Evolutionary conservation across 148 eudicot species (phyloP).

Genomic region (Heliamphora exappendiculata): DNA sequence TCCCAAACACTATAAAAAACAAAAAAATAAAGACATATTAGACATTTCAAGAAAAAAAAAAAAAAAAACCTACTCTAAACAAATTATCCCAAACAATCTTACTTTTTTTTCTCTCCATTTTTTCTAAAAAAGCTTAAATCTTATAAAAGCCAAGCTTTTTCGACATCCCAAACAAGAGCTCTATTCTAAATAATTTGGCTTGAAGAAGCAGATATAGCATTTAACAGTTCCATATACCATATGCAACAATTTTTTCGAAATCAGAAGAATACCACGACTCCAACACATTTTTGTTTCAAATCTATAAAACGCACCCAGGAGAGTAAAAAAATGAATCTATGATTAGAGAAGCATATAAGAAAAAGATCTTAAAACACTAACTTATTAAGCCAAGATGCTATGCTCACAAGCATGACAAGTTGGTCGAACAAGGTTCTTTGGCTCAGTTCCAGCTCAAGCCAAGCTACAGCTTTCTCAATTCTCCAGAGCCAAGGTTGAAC

Average conservation of each 20-base stretch:
- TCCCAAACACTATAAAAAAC: too few relatives aligned
- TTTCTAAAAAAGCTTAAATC: too few relatives aligned
- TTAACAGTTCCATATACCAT: not conserved
- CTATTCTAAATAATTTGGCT: not conserved
- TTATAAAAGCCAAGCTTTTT: too few relatives aligned
- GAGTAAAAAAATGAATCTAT: not conserved
- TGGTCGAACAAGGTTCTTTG: conserved; percentile 1
- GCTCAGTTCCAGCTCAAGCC: not conserved
- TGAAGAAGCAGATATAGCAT: not conserved
- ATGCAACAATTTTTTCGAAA: too few relatives aligned
- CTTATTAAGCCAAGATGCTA: not conserved
- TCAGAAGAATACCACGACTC: not conserved
- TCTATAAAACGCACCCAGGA: not conserved
- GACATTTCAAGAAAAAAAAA: too few relatives aligned
- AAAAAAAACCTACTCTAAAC: too few relatives aligned
- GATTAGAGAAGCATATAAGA: not conserved
- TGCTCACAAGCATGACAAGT: not conserved
- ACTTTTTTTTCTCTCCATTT: too few relatives aligned
- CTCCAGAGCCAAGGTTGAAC: not conserved
- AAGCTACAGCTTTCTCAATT: not conserved
- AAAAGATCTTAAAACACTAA: not conserved
- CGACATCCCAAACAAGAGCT: too few relatives aligned
- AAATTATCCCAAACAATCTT: too few relatives aligned
- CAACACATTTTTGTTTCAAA: not conserved
- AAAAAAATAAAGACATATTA: too few relatives aligned